These are phyloP conservation scores for Mortierella sp. DNA, from an alignment of 371 early-diverging fungal genomes.

Conservation along the genomic window DNA sequence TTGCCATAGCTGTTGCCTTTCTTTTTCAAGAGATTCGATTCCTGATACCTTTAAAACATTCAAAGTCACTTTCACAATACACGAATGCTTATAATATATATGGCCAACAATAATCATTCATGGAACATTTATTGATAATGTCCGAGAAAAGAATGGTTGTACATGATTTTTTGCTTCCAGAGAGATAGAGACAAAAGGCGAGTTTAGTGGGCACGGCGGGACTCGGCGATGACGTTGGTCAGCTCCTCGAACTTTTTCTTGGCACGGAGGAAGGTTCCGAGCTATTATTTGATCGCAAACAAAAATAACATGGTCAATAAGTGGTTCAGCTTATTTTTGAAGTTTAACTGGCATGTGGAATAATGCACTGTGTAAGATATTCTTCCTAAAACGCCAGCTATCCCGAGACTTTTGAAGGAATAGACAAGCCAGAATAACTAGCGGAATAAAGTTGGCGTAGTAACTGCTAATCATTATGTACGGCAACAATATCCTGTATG, in stretches of 20 bases:
- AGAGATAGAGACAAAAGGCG: slow-evolving; percentile 8
- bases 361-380: not conserved
- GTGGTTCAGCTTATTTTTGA: not conserved
- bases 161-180: slow-evolving; percentile 15
- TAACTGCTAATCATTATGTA: too few species aligned
- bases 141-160: slow-evolving; percentile 19
- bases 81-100: slow-evolving; percentile 1
- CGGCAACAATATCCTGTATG: slow-evolving; percentile 4
- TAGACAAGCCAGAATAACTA: too few species aligned
- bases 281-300: slow-evolving; percentile 60
- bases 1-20: too few species aligned
- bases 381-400: not conserved
- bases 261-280: slow-evolving; percentile 97
- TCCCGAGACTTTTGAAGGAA: too few species aligned
- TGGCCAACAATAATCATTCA: slow-evolving; percentile 11
- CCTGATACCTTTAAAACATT: too few species aligned
- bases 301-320: not conserved
- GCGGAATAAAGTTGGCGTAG: too few species aligned
- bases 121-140: slow-evolving; percentile 21
- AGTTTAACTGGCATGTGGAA: not conserved
- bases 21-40: too few species aligned
- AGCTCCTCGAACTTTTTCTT: slow-evolving; percentile 99
- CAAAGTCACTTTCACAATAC: not conserved
- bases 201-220: slow-evolving; percentile 83
- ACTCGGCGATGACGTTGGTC: slow-evolving; percentile 92